Conservation (phyloP, 2,329 filamentous ascomycete species). For the Ophiocordyceps sinensis region DNA sequence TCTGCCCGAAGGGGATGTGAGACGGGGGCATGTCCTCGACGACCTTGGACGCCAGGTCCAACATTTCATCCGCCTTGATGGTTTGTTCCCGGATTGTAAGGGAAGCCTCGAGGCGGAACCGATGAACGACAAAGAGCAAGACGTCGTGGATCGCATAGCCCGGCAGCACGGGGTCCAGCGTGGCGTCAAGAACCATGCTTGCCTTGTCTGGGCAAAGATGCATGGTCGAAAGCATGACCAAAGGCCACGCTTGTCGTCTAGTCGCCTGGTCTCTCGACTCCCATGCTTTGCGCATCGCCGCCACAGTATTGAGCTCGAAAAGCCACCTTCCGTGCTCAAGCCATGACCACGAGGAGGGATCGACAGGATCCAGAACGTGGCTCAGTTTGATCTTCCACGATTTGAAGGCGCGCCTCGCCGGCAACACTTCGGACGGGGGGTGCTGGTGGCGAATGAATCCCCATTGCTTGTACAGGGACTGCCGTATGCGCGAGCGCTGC, state of each 20-base stretch:
- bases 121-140: slow-evolving; percentile 15
- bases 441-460: slow-evolving; percentile 16
- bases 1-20: slow-evolving; percentile 22
- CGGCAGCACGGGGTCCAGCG: slow-evolving; percentile 18
- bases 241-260: slow-evolving; percentile 16
- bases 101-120: slow-evolving; percentile 6
- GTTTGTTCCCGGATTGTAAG: slow-evolving; percentile 8
- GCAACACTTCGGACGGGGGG: slow-evolving; percentile 8
- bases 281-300: slow-evolving; percentile 21
- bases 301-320: slow-evolving; percentile 12
- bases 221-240: slow-evolving; percentile 21
- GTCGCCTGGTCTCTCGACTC: slow-evolving; percentile 10
- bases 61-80: slow-evolving; percentile 14
- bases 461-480: slow-evolving; percentile 14
- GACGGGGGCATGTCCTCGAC: slow-evolving; percentile 13
- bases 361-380: slow-evolving; percentile 6
- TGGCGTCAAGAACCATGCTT: slow-evolving; percentile 20
- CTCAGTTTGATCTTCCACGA: slow-evolving; percentile 15
- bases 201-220: slow-evolving; percentile 16
- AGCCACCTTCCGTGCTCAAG: slow-evolving; percentile 14
- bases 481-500: background rate
- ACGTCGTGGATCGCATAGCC: slow-evolving; percentile 24
- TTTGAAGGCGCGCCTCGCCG: slow-evolving; percentile 11
- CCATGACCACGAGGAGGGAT: slow-evolving; percentile 11
- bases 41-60: slow-evolving; percentile 14